A percentile compares a stretch with the other conserved stretches of the same genome.
phyloP scores from a whole-genome alignment of 2,329 filamentous ascomycete genomes.

The Hymenoscyphus fructigenus region DNA sequence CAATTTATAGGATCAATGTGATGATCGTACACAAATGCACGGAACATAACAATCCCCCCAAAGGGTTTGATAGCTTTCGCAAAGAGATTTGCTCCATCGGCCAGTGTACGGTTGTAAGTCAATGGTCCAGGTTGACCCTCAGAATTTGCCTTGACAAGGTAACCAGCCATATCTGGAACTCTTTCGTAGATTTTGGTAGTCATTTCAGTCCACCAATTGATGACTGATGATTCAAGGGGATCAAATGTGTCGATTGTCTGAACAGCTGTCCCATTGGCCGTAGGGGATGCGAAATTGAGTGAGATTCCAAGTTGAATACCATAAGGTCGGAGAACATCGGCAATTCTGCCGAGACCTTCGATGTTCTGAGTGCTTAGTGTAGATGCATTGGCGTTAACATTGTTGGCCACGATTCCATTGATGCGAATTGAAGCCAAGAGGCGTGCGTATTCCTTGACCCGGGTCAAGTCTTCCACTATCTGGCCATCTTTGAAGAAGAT shows the following conservation, averaged over 20 bases:
- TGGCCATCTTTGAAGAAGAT: constrained; percentile 64
- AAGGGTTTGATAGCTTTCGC: constrained; percentile 57
- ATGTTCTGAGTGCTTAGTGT: constrained; percentile 58
- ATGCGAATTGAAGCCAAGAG: constrained; percentile 65
- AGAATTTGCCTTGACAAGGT: constrained; percentile 69
- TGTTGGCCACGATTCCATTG: constrained; percentile 68
- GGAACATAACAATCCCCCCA: constrained; percentile 66
- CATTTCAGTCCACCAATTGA: not conserved
- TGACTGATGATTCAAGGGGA: constrained; percentile 46
- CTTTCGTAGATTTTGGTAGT: not conserved
- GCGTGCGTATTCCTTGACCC: constrained; percentile 62
- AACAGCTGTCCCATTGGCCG: constrained; percentile 39
- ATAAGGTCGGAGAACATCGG: constrained; percentile 65
- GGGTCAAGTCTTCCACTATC: constrained; percentile 57
- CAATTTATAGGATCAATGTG: constrained; percentile 56
- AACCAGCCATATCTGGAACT: constrained; percentile 47
- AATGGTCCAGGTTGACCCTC: constrained; percentile 70
- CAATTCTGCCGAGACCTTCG: constrained; percentile 59
- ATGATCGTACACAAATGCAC: constrained; percentile 69
- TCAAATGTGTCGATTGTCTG: constrained; percentile 62
- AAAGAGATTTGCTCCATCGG: constrained; percentile 68
- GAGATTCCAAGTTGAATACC: constrained; percentile 65
- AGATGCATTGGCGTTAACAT: constrained; percentile 66
- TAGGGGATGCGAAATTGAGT: constrained; percentile 66
- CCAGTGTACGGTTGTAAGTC: constrained; percentile 68